Conservation (phyloP, 2,329 filamentous ascomycete genomes). For the Fusarium denticulatum region DNA sequence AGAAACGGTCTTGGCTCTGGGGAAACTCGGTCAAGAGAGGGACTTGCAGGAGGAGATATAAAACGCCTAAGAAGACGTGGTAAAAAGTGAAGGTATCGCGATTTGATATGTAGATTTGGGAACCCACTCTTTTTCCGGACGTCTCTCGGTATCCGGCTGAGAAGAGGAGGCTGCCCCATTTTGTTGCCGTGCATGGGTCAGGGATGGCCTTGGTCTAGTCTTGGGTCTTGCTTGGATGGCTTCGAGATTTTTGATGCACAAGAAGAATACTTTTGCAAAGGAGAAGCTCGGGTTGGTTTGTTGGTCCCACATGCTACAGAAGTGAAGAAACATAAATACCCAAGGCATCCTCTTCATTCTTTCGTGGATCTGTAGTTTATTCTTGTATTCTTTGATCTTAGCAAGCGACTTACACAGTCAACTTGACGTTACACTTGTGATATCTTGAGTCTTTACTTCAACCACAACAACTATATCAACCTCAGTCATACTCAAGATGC, state of each 20-base stretch:
- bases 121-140: conserved; percentile 39
- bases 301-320: conserved; percentile 29
- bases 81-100: conserved; percentile 33
- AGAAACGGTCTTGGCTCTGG: conserved; percentile 28
- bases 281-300: conserved; percentile 17
- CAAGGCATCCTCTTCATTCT: conserved; percentile 14
- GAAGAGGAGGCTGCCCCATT: not conserved
- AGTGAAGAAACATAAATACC: conserved; percentile 39
- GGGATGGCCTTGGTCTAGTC: not conserved
- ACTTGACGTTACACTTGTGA: not conserved
- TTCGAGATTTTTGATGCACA: conserved; percentile 2
- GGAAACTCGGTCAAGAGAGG: not conserved
- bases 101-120: conserved; percentile 2
- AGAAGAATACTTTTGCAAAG: not conserved
- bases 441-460: not conserved
- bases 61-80: conserved; percentile 22
- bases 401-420: not conserved
- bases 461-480: not conserved
- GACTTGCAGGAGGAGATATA: not conserved
- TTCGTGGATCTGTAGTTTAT: not conserved
- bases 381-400: conserved; percentile 6
- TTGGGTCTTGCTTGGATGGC: conserved; percentile 9
- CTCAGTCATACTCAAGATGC: conserved; percentile 38
- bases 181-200: not conserved
- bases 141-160: conserved; percentile 39